Base-by-base conservation (phyloP, 2,329 filamentous ascomycete species). In the Colletotrichum limetticola region DNA sequence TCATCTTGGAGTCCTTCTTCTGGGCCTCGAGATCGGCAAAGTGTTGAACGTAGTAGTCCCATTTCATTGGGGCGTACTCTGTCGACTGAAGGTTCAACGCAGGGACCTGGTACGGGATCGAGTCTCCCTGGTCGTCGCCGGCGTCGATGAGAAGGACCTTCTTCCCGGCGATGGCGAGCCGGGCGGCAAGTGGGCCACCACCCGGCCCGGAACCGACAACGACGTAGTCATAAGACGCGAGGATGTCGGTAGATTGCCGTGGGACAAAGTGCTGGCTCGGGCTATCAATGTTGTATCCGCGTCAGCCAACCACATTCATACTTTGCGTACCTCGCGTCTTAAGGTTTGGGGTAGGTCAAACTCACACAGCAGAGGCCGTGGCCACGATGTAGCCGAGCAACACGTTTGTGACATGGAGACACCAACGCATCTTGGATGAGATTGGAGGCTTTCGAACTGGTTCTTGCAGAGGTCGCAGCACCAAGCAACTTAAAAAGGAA, bases 71-170 rank as follows among this genome's bases (percentile, higher is more conserved):
- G 26, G 57, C 68, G 60, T 75, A 76, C 66, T 75, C 74, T 3
- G 75, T 76, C 28, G 75, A 74, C 22, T 76, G 73, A 22, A 76
- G 65, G 70, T 64, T 76, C 22, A 76, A 68, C 14, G 79, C 78
- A 0, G 80, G 81, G 11, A 80, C 73, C 49, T 76, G 75, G 62
- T 81, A 79, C 0, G 76, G 75, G n/a, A 67, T 66, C 11, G 74
- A 75, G 1, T 78, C 76, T 3, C 85, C 86, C 74, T 89, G 85
- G 75, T 91, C 88, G 57, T 88, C 86, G 58, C 89, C 89, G 22
- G 89, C 89, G 74, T 91, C 89, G 30, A 91, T 85, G 3, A 91
- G 82, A n/a, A 91, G 84, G 5, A 89, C 88, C 72, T 84, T 88
- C 79, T 88, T 85, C 56, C 89, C 89, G 11, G 87, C 87, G 24